Base-by-base conservation (phyloP, 768 basidiomycete species). In the Suillus occidentalis region DNA sequence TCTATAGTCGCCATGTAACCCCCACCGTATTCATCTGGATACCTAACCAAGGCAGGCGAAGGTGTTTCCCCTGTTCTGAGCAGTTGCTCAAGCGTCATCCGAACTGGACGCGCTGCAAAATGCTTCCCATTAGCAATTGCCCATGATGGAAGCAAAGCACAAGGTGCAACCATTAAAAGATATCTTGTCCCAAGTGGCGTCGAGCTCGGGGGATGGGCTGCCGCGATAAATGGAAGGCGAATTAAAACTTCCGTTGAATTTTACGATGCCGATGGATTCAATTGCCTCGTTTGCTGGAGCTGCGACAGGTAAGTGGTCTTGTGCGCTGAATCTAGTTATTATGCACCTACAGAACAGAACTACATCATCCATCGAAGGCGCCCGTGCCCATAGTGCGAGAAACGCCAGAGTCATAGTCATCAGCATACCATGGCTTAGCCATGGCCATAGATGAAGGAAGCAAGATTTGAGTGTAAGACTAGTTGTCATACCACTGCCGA, bases 1-100 rank as follows among this genome's bases (percentile, higher is more conserved):
- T 68, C 67, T 7, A 68, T 7, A 2, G 60, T 42, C 2, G 62
- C 62, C 62, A 68, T 66, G 37, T 66, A 66, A 12, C 67, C 67
- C 10, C 67, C 67, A 18, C 67, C 67, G n/a, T 68, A 62, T 52
- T 66, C 61, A 13, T 66, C 65, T 3, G 40, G 58, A 36, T 60
- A 68, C 60, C 61, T 66, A 43, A 53, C 55, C 25, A 25, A 49
- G 7, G 67, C 39, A 1, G 62, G 53, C 7, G 25, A 52, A 53
- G 62, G 52, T 25, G 36, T 50, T 2, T 63, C 43, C 20, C 40
- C 40, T 16, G 53, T 45, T 64, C 42, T 68, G 39, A 62, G 28
- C 49, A 66, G 55, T 37, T 68, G 55, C 25, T 68, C 65, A 6
- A 10, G 40, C 31, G 57, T 53, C 45, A 68, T 66, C 3, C 64